Evolutionary conservation across 1,284 basidiomycete species (phyloP).

Genomic region (Chalciporus piperatoides): DNA sequence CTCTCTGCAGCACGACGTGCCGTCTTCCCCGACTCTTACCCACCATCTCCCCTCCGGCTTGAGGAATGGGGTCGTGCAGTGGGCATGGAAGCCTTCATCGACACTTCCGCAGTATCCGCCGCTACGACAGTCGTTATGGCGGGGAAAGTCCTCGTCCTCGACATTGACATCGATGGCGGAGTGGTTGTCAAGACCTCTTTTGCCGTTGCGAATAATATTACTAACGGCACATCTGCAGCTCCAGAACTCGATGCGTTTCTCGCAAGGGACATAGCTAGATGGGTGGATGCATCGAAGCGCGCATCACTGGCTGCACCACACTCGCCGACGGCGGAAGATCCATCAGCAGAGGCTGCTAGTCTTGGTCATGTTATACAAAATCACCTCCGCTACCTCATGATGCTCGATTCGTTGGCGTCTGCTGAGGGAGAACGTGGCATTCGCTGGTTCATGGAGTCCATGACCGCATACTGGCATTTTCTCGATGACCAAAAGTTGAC

Average conservation of each 20-base stretch:
- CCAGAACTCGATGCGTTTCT: slow-evolving; percentile 58
- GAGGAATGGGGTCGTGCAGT: slow-evolving; percentile 55
- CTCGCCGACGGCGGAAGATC: slow-evolving; percentile 31
- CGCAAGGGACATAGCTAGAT: slow-evolving; percentile 48
- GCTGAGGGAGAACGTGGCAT: slow-evolving; percentile 60
- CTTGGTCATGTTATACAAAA: slow-evolving; percentile 47
- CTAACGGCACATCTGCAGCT: slow-evolving; percentile 42
- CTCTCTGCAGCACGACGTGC: slow-evolving; percentile 21
- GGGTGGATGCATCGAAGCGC: slow-evolving; percentile 59
- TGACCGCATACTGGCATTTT: slow-evolving; percentile 23
- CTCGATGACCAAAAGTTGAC: slow-evolving; percentile 14
- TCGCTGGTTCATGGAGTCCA: slow-evolving; percentile 70
- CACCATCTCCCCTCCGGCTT: slow-evolving; percentile 41
- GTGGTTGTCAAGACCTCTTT: slow-evolving; percentile 68
- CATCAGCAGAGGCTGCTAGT: slow-evolving; percentile 42
- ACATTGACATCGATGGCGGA: slow-evolving; percentile 55
- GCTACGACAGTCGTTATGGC: slow-evolving; percentile 58
- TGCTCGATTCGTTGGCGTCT: slow-evolving; percentile 65
- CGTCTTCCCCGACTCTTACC: slow-evolving; percentile 30
- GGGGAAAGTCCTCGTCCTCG: slow-evolving; percentile 73
- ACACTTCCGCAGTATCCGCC: slow-evolving; percentile 40
- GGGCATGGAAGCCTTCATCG: slow-evolving; percentile 72
- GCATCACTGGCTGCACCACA: slow-evolving; percentile 36
- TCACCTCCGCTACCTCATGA: slow-evolving; percentile 66
- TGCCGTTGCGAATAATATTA: slow-evolving; percentile 49